Base-by-base conservation (phyloP, 768 basidiomycete genomes). In the Glaciozyma martinii region DNA sequence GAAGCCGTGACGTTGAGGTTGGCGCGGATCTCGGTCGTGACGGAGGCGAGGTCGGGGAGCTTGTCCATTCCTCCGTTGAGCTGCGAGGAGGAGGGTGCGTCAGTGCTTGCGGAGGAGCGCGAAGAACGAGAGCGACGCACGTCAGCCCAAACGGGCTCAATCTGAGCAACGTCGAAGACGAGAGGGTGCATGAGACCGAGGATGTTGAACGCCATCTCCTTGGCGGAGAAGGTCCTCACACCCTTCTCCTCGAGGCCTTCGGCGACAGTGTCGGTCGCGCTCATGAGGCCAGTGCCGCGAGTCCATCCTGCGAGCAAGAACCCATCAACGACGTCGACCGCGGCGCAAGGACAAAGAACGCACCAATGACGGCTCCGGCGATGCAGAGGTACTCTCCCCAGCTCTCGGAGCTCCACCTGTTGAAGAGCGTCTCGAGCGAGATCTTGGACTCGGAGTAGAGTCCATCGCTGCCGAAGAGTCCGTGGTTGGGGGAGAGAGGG, bases 161-260 rank as follows among this genome's bases (percentile, higher is more conserved):
- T 93, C 76, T 99, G 95, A 16, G 94, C 95, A 74, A 99, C 94
- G 77, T 94, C 95, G 84, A 98, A 98, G 60, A 99, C 83, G 9
- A 98, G 85, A 52, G 95, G 95, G 75, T 99, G 95, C 94, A 99
- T 98, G 57, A 99, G 82, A 66, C 95, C 94, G 61, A 99, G 86
- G 73, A 99, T 91, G 78, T 99, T 99, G 85, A 99, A 99, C 0
- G 95, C 93, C 95, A 98, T 99, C 79, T 99, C 95, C 80, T 98
- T 98, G 33, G 95, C 88, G 1, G 94, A 98, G 84, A 98, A 99
- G 2, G 95, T 99, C 70, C 95, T 85, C 64, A 95, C 90, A 66
- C 95, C 95, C 67, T 87, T 83, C 64, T 85, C 82, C 79, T 99
- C 95, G 50, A 99, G 82, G 60, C 91, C 90, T 63, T 93, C 89